Evolutionary conservation across 768 basidiomycete genomes (phyloP).

Genomic region (Tremella yokohamensis): DNA sequence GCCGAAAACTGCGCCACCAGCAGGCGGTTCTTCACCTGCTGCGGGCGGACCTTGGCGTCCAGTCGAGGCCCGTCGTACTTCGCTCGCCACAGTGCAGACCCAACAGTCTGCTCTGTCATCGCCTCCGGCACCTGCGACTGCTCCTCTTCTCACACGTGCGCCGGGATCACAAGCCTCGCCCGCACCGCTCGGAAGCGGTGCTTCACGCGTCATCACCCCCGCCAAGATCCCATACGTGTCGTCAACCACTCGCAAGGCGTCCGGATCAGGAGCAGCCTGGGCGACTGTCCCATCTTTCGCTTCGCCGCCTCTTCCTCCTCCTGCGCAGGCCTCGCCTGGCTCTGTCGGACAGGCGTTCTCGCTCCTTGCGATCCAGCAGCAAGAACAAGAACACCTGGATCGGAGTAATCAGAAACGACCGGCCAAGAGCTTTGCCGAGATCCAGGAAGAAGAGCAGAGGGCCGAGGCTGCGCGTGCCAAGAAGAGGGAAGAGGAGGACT

Average conservation of each 20-base stretch:
- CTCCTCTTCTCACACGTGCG: constrained; percentile 6
- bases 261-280: constrained; percentile 59
- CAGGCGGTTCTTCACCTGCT: constrained; percentile 8
- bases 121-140: neutral
- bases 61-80: constrained; percentile 20
- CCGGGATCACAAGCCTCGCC: constrained; percentile 24
- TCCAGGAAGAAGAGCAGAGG: constrained; percentile 70
- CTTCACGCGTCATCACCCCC: constrained; percentile 28
- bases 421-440: constrained; percentile 68
- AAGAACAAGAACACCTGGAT: constrained; percentile 61
- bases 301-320: constrained; percentile 21
- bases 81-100: constrained; percentile 33
- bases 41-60: constrained; percentile 26
- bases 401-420: constrained; percentile 50
- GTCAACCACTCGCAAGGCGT: constrained; percentile 15
- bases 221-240: constrained; percentile 10
- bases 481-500: constrained; percentile 63
- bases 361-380: constrained; percentile 77
- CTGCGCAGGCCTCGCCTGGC: constrained; percentile 28
- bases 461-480: constrained; percentile 30
- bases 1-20: constrained; percentile 1
- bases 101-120: constrained; percentile 22
- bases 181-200: constrained; percentile 22
- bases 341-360: constrained; percentile 55
- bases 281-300: constrained; percentile 46